Base-by-base conservation (phyloP, 2,329 filamentous ascomycete genomes). In the Chaetomium globosum region DNA sequence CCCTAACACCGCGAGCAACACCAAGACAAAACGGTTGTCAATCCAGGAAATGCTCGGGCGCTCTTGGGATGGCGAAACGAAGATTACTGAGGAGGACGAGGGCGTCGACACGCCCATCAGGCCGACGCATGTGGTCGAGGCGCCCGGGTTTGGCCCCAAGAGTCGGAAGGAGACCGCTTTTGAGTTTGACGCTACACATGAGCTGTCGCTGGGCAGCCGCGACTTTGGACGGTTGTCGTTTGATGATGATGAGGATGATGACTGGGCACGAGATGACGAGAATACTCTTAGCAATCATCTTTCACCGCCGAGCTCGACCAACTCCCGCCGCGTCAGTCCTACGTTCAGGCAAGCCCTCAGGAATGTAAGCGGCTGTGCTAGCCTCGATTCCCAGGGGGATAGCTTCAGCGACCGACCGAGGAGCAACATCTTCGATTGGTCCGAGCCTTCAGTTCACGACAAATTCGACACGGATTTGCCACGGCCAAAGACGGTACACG, bases 371-470 rank as follows among this genome's bases (percentile, higher is more conserved):
- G 81, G 82, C 52, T 84, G 82, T 67, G 75, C 75, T 19, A 75
- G 75, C 51, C 72, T 74, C 12, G 78, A 80, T 8, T 75, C 73
- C n/a, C 74, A 74, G 54, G 67, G 67, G 28, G 71, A 75, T 39
- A 69, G 71, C 46, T 65, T 68, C 48, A 74, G 71, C 52, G 84
- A 88, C 61, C 81, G 85, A 16, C 84, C 85, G 2, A 79, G 85
- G 67, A 90, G 89, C 75, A 93, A 84, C 70, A 80, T 93, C 3
- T 93, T 93, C 71, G 90, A 93, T 75, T 92, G 89, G 89, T 87
- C 88, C 56, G 91, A 93, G 74, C 83, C 88, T 16, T 77, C 84
- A 30, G 78, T 80, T 7, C 80, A 85, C 65, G 89, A 90, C 28
- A 89, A 87, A 76, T 78, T 81, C 60, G 85, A 89, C 55, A 77